A percentile compares a stretch with the other conserved stretches of the same genome.
These are phyloP conservation scores for Blumeria hordei DNA, from an alignment of 2,329 filamentous ascomycete genomes.

Conservation along the genomic window DNA sequence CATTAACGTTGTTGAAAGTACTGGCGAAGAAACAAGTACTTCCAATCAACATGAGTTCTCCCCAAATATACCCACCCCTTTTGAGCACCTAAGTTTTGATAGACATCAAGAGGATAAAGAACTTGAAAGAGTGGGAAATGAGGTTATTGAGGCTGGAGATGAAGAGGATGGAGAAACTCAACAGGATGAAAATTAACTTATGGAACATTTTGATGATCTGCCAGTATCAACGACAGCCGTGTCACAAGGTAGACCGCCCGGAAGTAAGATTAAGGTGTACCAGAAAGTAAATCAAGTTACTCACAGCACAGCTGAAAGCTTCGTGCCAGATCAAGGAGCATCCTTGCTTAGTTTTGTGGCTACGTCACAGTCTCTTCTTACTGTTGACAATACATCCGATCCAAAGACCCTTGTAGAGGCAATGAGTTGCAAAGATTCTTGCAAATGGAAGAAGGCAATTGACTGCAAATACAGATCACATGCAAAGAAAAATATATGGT, in stretches of 20 bases:
- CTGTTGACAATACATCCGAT: not conserved
- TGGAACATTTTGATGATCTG: not conserved
- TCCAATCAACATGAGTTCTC: not conserved
- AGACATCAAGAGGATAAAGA: not conserved
- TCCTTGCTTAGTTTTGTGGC: not conserved
- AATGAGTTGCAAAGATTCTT: not conserved
- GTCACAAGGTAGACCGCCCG: not conserved
- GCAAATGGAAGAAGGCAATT: not conserved
- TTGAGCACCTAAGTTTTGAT: too few species aligned
- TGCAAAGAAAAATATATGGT: not conserved
- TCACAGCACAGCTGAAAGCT: not conserved
- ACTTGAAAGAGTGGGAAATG: not conserved
- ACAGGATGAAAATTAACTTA: not conserved
- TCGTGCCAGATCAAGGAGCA: not conserved
- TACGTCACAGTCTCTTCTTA: not conserved
- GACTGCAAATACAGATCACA: not conserved
- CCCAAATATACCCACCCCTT: not conserved
- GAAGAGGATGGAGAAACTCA: not conserved
- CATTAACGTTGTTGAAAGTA: not conserved
- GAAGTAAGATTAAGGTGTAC: not conserved
- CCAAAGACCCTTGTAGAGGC: slow-evolving; percentile 1
- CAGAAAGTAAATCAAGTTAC: not conserved
- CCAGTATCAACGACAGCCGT: not conserved
- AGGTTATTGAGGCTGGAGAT: not conserved
- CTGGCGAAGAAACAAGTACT: not conserved